These are phyloP conservation scores for Chara braunii DNA, from an alignment of 139 green algal species.

Conservation along the genomic window DNA sequence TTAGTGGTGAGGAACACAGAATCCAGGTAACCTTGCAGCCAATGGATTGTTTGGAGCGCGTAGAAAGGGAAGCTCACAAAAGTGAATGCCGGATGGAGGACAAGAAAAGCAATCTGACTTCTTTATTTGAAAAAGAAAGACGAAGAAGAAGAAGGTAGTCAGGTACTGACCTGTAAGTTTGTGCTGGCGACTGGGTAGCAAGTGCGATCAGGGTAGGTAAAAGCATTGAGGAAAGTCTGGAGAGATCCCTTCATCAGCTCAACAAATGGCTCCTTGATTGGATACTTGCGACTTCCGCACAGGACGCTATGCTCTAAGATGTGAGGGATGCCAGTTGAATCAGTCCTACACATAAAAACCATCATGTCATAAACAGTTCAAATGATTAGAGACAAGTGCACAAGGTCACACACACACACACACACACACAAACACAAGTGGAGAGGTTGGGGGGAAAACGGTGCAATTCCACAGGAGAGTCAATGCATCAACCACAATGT, in stretches of 20 bases:
- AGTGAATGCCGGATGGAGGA: too few species aligned
- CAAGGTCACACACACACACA: neutral
- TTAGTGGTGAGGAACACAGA: conserved; percentile 92
- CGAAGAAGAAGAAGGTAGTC: too few species aligned
- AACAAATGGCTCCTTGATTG: conserved; percentile 91
- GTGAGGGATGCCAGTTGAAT: conserved; percentile 82
- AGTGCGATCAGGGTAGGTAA: conserved; percentile 99
- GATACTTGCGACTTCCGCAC: conserved; percentile 81
- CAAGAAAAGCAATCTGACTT: too few species aligned
- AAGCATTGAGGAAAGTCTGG: conserved; percentile 98
- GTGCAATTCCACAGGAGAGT: too few species aligned
- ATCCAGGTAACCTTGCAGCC: conserved; percentile 97
- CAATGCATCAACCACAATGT: too few species aligned
- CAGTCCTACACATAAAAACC: conserved; percentile 11
- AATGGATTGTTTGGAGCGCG: conserved; percentile 93
- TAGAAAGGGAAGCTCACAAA: neutral
- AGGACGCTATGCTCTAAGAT: conserved; percentile 98
- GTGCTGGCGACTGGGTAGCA: conserved; percentile 90
- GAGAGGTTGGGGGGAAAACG: neutral
- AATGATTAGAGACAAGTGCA: neutral
- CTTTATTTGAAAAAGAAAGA: too few species aligned
- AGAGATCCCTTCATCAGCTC: conserved; percentile 94
- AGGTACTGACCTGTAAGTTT: conserved; percentile 49
- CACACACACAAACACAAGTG: too few species aligned
- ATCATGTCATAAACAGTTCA: neutral